Evolutionary conservation across 2,329 filamentous ascomycete species (phyloP), one percentile per base, ranked within the genome.

Genomic region (Parascedosporium putredinis): DNA sequence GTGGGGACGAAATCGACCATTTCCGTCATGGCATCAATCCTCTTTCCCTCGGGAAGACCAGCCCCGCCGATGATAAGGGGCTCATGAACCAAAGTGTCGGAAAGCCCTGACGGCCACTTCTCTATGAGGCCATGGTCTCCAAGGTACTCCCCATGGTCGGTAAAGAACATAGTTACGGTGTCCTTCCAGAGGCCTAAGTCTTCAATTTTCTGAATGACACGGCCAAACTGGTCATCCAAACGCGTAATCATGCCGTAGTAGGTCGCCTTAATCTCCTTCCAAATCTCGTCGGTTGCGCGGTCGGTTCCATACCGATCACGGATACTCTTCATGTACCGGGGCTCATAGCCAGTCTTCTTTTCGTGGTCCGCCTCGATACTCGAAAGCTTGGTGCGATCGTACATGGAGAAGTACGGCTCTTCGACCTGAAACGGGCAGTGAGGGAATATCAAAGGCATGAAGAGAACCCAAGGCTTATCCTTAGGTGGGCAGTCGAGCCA

Each of bases 211-310:
- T 57, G 57, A 8, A 71, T 53, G 4, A 74, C 55, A 0, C 65
- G 57, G 0, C 70, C 69, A 40, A 74, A 73, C 50, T 73, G 69
- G 24, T 71, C 64, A 50, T 73, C 70, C 0, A 73, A 53, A 0
- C 70, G 59, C 0, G 67, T 61, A 5, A 72, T 70, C 69, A 73
- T 74, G 14, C 71, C 70, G 49, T 68, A 70, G 51, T 73, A 72
- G 0, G 67, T 72, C 0, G 67, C 69, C 29, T 60, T 67, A 22
- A 74, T 60, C 53, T 73, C 70, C 14, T 52, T 56, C 69, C 68
- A 72, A 10, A 68, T 62, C 33, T 69, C 68, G 3, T 58, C 55
- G 0, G 67, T 72, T 0, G 69, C 68, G 0, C 67, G 58, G 4
- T 59, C 54, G 0, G 67, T 70, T 1, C 66, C 67, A 40, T 71